Evolutionary conservation across 352 stramenopile genomes (phyloP), one percentile per base, ranked within the genome.

Genomic region (Phytophthora brassicae): DNA sequence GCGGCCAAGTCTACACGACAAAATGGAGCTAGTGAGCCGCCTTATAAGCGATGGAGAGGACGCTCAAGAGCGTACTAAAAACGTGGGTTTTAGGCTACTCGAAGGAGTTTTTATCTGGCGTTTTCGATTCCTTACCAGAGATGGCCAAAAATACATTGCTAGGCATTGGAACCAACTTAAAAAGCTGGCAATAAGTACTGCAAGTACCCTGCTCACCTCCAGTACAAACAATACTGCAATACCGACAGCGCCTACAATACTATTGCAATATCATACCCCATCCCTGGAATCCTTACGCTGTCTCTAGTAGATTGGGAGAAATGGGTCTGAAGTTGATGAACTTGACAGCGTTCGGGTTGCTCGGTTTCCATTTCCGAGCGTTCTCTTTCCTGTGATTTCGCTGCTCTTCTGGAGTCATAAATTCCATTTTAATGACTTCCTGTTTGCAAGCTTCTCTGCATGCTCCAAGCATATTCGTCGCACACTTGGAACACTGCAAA

Each of bases 1-100:
- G 39, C 54, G 23, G 33, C 55, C 23, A 70, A 70, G 58, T 41
- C 56, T 3, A 56, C 56, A 26, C 64, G 70, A 44, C 39, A 71
- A 33, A 72, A 68, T 50, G 57, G 52, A 22, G 56, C 26, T 6
- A 76, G 70, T 20, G 72, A 80, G 39, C 74, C 72, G 17, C 74
- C 75, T 0, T 75, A 80, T 24, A 88, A 90, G 61, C 78, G 81
- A n/a, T 90, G 81, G 81, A 54, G 76, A 63, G 76, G 77, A 45
- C 76, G 75, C 13, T 66, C 61, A 47, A 83, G 52, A 68, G 51
- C 70, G 53, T 81, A 75, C 46, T 83, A 55, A 74, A 13, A 17
- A 22, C 14, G 9, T 13, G 16, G 47, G 31, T 35, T 36, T 17
- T 57, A 56, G 29, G 38, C 57, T 72, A 50, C 41, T 65, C 20